Evolutionary conservation across 768 basidiomycete genomes (phyloP).

Genomic region (Boletus coccyginus): DNA sequence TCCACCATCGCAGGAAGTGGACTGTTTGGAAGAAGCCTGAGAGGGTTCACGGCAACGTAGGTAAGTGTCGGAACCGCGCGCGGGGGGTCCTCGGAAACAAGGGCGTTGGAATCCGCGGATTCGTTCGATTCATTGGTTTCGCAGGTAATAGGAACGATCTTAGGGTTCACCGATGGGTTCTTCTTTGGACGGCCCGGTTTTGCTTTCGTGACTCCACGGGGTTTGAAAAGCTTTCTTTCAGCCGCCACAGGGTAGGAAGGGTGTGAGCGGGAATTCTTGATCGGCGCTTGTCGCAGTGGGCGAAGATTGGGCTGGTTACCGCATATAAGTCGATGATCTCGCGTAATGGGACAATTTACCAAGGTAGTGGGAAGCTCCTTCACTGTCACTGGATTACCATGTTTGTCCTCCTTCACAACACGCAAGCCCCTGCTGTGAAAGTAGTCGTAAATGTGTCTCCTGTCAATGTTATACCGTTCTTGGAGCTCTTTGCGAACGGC

Average conservation of each 20-base stretch:
- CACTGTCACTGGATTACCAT: constrained; percentile 43
- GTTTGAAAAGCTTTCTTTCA: constrained; percentile 18
- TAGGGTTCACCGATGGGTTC: constrained; percentile 4
- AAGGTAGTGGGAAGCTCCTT: constrained; percentile 21
- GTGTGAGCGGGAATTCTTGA: constrained; percentile 19
- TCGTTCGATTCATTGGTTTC: constrained; percentile 12
- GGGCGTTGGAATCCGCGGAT: background rate
- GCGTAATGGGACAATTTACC: constrained; percentile 17
- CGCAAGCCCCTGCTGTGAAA: constrained; percentile 65
- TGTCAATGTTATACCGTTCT: constrained; percentile 65
- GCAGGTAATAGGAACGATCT: constrained; percentile 1
- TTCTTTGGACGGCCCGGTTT: constrained; percentile 33
- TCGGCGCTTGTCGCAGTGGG: constrained; percentile 26
- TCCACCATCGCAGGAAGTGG: background rate
- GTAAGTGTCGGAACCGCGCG: constrained; percentile 5
- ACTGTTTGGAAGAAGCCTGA: constrained; percentile 8
- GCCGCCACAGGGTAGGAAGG: constrained; percentile 12
- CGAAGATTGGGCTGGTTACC: constrained; percentile 30
- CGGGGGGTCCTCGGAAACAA: constrained; percentile 10
- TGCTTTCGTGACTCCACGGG: constrained; percentile 30
- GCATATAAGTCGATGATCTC: constrained; percentile 11
- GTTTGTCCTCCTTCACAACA: constrained; percentile 63
- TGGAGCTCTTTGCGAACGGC: constrained; percentile 67
- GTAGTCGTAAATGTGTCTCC: constrained; percentile 77
- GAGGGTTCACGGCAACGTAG: constrained; percentile 29